phyloP scores from a whole-genome alignment of 1,139 yeast species.

The Hansenula lynferdii region DNA sequence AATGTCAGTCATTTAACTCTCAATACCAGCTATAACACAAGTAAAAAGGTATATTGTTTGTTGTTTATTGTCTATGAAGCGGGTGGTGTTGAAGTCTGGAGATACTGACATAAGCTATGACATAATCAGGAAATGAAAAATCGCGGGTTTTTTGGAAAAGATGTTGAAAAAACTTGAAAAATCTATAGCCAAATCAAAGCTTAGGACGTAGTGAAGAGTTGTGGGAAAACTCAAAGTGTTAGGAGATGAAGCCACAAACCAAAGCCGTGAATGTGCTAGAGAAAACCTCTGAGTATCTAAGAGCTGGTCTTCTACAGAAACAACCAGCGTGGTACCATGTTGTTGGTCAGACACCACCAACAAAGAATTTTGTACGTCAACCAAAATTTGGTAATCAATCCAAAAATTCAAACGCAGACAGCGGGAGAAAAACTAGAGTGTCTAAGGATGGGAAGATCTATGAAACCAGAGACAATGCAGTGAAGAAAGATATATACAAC shows the following conservation, averaged over 20 bases:
- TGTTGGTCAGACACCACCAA: slow-evolving; percentile 77
- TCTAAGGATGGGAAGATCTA: slow-evolving; percentile 29
- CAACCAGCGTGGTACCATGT: slow-evolving; percentile 90
- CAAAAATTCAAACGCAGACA: too few species aligned
- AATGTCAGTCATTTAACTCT: too few species aligned
- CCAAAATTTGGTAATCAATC: slow-evolving; percentile 29
- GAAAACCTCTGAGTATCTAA: slow-evolving; percentile 68
- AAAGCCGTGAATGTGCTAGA: slow-evolving; percentile 47
- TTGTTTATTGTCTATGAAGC: too few species aligned
- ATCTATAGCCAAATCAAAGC: not conserved
- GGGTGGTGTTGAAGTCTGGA: too few species aligned
- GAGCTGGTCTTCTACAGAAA: slow-evolving; percentile 55
- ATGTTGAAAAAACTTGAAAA: slow-evolving; percentile 1
- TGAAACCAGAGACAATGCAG: slow-evolving; percentile 29
- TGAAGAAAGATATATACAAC: slow-evolving; percentile 24
- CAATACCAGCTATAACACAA: too few species aligned
- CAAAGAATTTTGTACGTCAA: slow-evolving; percentile 46
- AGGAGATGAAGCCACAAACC: slow-evolving; percentile 19
- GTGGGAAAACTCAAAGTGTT: not conserved
- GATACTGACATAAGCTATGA: not conserved
- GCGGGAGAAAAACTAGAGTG: slow-evolving; percentile 17
- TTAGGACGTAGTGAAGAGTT: not conserved
- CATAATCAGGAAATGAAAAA: not conserved
- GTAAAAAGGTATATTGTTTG: too few species aligned
- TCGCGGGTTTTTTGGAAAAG: not conserved